phyloP scores from a whole-genome alignment of 1,284 basidiomycete species.

The Mrakiaceae sp. region DNA sequence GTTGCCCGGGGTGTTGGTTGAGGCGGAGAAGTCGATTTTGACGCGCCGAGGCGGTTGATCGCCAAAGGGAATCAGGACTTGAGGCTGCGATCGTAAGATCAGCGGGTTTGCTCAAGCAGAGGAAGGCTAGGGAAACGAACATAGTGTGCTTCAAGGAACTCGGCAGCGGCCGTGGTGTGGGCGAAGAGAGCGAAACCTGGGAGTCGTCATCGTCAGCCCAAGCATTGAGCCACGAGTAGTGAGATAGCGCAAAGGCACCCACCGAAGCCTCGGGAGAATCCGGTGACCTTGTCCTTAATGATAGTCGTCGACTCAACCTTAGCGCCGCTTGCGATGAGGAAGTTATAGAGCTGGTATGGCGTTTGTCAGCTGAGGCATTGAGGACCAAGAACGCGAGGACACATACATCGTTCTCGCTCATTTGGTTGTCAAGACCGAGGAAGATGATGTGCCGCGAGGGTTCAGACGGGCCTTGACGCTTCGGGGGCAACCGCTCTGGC shows the following conservation, averaged over 20 bases:
- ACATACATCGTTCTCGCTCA: slow-evolving; percentile 78
- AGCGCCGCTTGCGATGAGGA: slow-evolving; percentile 47
- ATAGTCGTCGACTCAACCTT: slow-evolving; percentile 57
- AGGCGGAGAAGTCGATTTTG: slow-evolving; percentile 75
- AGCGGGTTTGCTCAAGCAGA: not conserved
- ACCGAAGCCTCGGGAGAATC: slow-evolving; percentile 7
- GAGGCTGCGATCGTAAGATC: slow-evolving; percentile 42
- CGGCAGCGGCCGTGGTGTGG: slow-evolving; percentile 7
- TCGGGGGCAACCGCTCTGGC: no score
- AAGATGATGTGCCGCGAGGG: slow-evolving; percentile 60
- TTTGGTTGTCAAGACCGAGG: slow-evolving; percentile 75
- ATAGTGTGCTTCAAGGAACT: slow-evolving; percentile 2
- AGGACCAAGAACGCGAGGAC: slow-evolving; percentile 32
- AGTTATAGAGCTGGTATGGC: slow-evolving; percentile 36
- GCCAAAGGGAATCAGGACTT: slow-evolving; percentile 57
- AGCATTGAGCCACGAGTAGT: not conserved
- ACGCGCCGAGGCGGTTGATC: slow-evolving; percentile 54
- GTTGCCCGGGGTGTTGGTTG: slow-evolving; percentile 44
- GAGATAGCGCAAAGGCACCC: no score
- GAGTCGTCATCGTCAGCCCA: not conserved
- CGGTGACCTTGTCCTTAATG: slow-evolving; percentile 54
- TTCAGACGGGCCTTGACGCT: slow-evolving; percentile 20
- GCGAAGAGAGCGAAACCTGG: slow-evolving; percentile 8
- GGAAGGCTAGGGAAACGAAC: not conserved
- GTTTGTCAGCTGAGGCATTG: slow-evolving; percentile 33